A percentile compares a stretch with the other conserved stretches of the same genome.
phyloP scores from a whole-genome alignment of 768 basidiomycete genomes.

The Rickenella mellea region DNA sequence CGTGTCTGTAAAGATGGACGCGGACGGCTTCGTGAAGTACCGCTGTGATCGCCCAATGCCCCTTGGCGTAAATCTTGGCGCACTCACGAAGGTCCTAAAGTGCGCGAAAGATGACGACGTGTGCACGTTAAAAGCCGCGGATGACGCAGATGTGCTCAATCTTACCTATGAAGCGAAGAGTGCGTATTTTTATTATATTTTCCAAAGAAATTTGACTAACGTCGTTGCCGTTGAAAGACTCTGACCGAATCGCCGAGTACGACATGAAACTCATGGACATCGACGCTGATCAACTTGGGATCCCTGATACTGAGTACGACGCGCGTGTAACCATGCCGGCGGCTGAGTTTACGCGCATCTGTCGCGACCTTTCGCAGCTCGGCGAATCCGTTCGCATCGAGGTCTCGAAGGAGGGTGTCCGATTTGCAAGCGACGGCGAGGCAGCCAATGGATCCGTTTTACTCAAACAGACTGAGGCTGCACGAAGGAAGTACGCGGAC shows the following conservation, averaged over 20 bases:
- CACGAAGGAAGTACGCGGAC: constrained; percentile 27
- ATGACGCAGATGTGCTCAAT: constrained; percentile 83
- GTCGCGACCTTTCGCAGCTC: constrained; percentile 80
- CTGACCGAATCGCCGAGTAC: constrained; percentile 93
- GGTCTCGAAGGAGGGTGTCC: constrained; percentile 89
- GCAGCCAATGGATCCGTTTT: constrained; percentile 85
- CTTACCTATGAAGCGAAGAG: constrained; percentile 87
- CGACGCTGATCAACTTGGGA: constrained; percentile 87
- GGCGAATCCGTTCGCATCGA: constrained; percentile 96
- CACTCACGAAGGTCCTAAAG: constrained; percentile 90
- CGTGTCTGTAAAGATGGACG: constrained; percentile 76
- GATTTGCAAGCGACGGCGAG: constrained; percentile 90
- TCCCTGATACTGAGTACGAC: constrained; percentile 97
- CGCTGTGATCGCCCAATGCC: constrained; percentile 95
- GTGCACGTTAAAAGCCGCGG: constrained; percentile 82
- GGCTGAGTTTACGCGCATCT: constrained; percentile 83
- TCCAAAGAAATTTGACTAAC: constrained; percentile 1
- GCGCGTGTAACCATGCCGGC: constrained; percentile 84
- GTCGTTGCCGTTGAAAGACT: constrained; percentile 37
- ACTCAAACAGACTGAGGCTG: constrained; percentile 62
- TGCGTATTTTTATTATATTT: constrained; percentile 27
- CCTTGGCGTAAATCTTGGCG: constrained; percentile 77
- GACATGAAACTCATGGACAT: constrained; percentile 99
- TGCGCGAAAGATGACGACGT: constrained; percentile 96
- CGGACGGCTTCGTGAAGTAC: constrained; percentile 74